Evolutionary conservation across 164 flowering plant species (phyloP), one percentile per base, ranked within the genome.

Genomic region (Annona squamosa): DNA sequence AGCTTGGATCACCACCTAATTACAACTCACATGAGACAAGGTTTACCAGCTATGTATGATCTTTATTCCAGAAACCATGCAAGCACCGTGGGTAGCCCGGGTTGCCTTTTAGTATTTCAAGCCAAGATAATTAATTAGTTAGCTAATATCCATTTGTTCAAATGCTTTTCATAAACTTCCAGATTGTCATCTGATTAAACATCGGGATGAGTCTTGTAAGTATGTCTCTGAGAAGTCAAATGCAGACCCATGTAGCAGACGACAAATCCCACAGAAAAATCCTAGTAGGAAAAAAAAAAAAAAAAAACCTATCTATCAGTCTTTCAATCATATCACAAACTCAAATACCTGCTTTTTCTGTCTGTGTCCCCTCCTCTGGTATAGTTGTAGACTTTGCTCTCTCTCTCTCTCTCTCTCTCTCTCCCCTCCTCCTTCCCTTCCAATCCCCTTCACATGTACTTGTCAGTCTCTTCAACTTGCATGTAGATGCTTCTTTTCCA

Each of bases 381-480:
- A 26, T 26, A 26, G 37, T 26, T 26, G 37, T 26, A 26, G 37
- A 26, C 37, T 26, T 26, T 26, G 37, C 0, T 63, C 65, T 63
- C 65, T 63, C 65, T 63, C 65, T 65, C 46, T 65, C 46, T 65
- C 68, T 65, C 68, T 65, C 68, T 65, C 68, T 65, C 67, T 65
- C 67, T 65, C 67, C 67, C 37, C 63, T 66, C 72, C 67, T 45
- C 69, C 71, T 74, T 59, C 43, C 73, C 18, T 26, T 64, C 65
- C 37, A 26, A 26, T 5, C 18, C 37, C 74, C 77, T 77, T 66
- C 68, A 52, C 71, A 63, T 76, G 77, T 73, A 73, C 18, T 62
- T 78, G 69, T 71, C 77, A 77, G 9, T 69, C 64, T 69, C 74
- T 75, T 73, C 68, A 73, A 66, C 71, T 78, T 76, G 63, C 68